Evolutionary conservation across 805 yeast genomes (phyloP).

Genomic region (Lipomyces chichibuensis): DNA sequence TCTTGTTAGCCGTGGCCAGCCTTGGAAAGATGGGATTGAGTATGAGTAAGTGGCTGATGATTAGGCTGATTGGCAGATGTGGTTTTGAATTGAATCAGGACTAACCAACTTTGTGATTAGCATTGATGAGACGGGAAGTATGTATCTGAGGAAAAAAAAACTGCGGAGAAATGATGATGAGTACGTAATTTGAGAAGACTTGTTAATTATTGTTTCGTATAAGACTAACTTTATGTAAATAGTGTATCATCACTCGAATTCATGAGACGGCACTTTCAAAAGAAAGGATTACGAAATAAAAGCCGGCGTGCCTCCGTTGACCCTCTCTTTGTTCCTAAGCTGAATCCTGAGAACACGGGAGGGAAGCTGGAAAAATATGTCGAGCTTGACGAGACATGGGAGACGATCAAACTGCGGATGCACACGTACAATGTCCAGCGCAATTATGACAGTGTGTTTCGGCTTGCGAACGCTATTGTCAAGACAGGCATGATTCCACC

Average conservation of each 20-base stretch:
- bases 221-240: not conserved
- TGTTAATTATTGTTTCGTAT: not conserved
- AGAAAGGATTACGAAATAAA: not conserved
- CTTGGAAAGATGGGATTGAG: not conserved
- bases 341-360: not conserved
- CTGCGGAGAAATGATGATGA: not conserved
- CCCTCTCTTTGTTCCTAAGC: not conserved
- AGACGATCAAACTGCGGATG: not conserved
- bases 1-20: not conserved
- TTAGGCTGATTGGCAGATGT: not conserved
- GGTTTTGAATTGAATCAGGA: not conserved
- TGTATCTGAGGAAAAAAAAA: not conserved
- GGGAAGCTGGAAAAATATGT: not conserved
- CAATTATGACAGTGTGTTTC: slow-evolving; percentile 2
- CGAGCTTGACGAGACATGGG: slow-evolving; percentile 4
- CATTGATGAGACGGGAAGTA: not conserved
- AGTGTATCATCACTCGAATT: not conserved
- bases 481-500: not conserved
- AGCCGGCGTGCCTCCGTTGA: not conserved
- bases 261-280: not conserved
- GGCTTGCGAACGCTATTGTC: slow-evolving; percentile 3
- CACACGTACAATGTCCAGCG: slow-evolving; percentile 1
- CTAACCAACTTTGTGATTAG: not conserved
- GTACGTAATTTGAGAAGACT: not conserved
- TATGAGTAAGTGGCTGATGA: not conserved